Conservation (phyloP, 345 rosid species). For the Eucalyptus viminalis region DNA sequence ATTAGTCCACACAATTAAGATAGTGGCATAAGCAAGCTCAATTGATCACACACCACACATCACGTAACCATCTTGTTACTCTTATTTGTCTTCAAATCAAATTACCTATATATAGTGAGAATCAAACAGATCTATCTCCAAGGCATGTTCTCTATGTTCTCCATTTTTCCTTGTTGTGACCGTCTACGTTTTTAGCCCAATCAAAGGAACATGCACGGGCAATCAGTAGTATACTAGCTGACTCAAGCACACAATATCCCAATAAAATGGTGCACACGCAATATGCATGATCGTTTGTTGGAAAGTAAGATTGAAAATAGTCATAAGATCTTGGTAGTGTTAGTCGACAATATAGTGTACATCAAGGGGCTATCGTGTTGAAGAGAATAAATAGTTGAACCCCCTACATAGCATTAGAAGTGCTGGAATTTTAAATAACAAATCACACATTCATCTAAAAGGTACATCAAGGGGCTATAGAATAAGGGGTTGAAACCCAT, state of each 20-base stretch:
- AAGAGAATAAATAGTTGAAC: neutral
- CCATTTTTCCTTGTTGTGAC: neutral
- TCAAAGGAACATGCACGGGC: neutral
- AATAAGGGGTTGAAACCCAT: neutral
- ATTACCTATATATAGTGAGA: neutral
- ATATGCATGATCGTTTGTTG: neutral
- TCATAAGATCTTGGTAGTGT: neutral
- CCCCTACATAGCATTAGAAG: neutral
- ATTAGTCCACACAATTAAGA: neutral
- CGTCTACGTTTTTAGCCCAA: neutral
- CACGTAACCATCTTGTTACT: neutral
- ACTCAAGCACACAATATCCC: neutral
- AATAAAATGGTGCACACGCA: neutral
- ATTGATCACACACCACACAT: neutral
- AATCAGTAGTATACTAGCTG: fast-evolving
- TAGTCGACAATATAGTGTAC: neutral
- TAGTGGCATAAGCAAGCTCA: neutral
- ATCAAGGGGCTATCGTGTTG: neutral
- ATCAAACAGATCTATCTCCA: neutral
- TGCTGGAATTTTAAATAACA: no score
- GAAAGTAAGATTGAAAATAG: neutral
- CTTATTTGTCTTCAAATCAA: neutral
- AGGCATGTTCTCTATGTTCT: neutral
- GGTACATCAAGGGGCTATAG: neutral
- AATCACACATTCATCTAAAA: no score